A percentile compares a stretch with the other conserved stretches of the same genome.
These are phyloP conservation scores for Firmiana major DNA, from an alignment of 345 rosid genomes.

Conservation along the genomic window DNA sequence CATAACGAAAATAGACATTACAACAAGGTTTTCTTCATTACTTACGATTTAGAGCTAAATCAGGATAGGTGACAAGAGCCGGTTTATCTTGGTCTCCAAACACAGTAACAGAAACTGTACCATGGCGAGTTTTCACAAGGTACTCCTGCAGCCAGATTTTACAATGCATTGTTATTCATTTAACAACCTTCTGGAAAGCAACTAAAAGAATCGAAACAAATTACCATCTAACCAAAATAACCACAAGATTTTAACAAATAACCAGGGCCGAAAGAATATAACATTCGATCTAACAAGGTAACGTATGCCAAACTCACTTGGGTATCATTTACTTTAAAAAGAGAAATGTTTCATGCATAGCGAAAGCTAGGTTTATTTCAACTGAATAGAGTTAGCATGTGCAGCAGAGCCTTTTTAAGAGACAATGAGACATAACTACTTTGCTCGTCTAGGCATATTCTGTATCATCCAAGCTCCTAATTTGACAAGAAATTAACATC, in stretches of 20 bases:
- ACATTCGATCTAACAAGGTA: background rate
- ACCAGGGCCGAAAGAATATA: background rate
- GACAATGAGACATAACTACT: background rate
- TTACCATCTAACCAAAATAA: background rate
- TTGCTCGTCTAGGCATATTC: too few species aligned
- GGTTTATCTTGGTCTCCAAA: slow-evolving; percentile 95
- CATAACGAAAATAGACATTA: background rate
- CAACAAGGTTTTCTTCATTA: background rate
- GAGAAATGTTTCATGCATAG: slow-evolving; percentile 3
- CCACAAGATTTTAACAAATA: too few species aligned
- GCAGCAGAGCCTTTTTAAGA: slow-evolving; percentile 8
- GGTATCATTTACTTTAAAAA: background rate
- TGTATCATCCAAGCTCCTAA: background rate
- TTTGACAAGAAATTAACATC: too few species aligned
- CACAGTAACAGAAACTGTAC: slow-evolving; percentile 72
- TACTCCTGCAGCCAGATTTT: slow-evolving; percentile 53
- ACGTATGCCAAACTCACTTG: background rate
- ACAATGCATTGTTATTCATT: slow-evolving; percentile 20
- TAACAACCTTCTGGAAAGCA: slow-evolving; percentile 18
- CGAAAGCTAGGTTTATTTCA: slow-evolving; percentile 19
- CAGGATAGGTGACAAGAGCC: slow-evolving; percentile 91
- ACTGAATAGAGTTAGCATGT: slow-evolving; percentile 12
- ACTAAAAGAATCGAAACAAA: slow-evolving; percentile 15
- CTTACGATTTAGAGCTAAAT: slow-evolving; percentile 86
- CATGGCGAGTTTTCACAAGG: slow-evolving; percentile 57